A percentile compares a stretch with the other conserved stretches of the same genome.
Conservation (phyloP, 495 filamentous ascomycete species). For the Aspergillus conjunctus region DNA sequence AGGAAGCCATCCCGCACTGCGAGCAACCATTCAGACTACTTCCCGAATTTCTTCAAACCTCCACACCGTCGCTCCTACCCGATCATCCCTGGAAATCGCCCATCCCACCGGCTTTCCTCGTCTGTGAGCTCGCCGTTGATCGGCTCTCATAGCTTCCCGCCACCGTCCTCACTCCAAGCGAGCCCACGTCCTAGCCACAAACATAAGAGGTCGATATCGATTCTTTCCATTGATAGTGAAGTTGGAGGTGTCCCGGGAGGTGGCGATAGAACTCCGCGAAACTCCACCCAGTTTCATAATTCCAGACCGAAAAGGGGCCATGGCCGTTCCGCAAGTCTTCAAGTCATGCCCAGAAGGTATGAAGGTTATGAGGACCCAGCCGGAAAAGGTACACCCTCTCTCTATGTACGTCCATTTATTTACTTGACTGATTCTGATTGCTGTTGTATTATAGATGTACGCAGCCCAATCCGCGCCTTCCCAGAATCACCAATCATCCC, state of each 20-base stretch:
- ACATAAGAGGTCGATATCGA: conserved; percentile 86
- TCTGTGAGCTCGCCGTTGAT: conserved; percentile 48
- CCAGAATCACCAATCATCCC: conserved; percentile 37
- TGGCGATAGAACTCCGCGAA: conserved; percentile 44
- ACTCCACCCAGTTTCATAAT: conserved; percentile 42
- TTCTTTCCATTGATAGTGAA: conserved; percentile 82
- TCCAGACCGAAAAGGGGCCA: conserved; percentile 61
- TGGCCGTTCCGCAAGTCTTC: conserved; percentile 80
- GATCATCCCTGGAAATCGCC: conserved; percentile 36
- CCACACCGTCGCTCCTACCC: conserved; percentile 42
- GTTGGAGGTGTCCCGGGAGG: conserved; percentile 26
- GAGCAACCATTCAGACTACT: conserved; percentile 45
- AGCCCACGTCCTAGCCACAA: conserved; percentile 44
- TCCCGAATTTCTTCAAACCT: conserved; percentile 43
- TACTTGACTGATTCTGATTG: conserved; percentile 13
- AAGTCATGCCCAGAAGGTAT: conserved; percentile 65
- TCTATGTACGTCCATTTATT: background rate
- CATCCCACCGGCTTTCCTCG: conserved; percentile 45
- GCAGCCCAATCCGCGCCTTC: conserved; percentile 31
- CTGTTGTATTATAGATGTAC: conserved; percentile 21
- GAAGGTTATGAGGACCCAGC: conserved; percentile 45
- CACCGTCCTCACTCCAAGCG: conserved; percentile 44
- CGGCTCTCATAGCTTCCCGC: conserved; percentile 51
- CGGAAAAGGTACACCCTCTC: conserved; percentile 42
- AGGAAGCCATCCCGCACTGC: conserved; percentile 49